Evolutionary conservation across 2,329 filamentous ascomycete species (phyloP).

Genomic region (Aspergillus transmontanensis): DNA sequence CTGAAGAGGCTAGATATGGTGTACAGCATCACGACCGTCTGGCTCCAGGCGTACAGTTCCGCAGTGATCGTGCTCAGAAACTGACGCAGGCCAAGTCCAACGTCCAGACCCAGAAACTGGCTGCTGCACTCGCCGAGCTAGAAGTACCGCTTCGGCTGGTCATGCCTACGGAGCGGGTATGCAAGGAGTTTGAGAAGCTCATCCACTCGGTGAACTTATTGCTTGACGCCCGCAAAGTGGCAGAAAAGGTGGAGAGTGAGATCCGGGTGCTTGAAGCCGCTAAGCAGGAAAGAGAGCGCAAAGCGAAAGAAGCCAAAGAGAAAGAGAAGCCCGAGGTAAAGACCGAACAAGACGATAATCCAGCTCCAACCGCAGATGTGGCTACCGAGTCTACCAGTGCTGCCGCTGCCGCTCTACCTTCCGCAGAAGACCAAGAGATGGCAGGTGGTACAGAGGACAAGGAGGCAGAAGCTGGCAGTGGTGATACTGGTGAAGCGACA

Average conservation of each 20-base stretch:
- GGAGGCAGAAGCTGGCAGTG: constrained; percentile 7
- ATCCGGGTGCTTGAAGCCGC: constrained; percentile 50
- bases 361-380: constrained; percentile 10
- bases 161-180: constrained; percentile 54
- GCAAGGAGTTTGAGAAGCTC: constrained; percentile 52
- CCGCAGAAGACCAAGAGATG: constrained; percentile 7
- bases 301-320: constrained; percentile 31
- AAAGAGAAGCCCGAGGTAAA: constrained; percentile 37
- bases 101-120: constrained; percentile 52
- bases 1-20: constrained; percentile 79
- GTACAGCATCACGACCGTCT: constrained; percentile 84
- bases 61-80: constrained; percentile 61
- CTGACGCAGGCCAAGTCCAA: constrained; percentile 54
- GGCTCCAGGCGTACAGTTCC: constrained; percentile 83
- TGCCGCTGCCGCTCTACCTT: constrained; percentile 15
- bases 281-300: constrained; percentile 43
- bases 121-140: constrained; percentile 50
- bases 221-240: constrained; percentile 50
- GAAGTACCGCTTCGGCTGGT: constrained; percentile 49
- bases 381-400: constrained; percentile 16
- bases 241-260: constrained; percentile 52
- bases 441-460: constrained; percentile 3
- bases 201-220: constrained; percentile 50
- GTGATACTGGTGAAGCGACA: constrained; percentile 12
- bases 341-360: constrained; percentile 36